phyloP scores from a whole-genome alignment of 2,329 filamentous ascomycete genomes.

The Trichophyton mentagrophytes region DNA sequence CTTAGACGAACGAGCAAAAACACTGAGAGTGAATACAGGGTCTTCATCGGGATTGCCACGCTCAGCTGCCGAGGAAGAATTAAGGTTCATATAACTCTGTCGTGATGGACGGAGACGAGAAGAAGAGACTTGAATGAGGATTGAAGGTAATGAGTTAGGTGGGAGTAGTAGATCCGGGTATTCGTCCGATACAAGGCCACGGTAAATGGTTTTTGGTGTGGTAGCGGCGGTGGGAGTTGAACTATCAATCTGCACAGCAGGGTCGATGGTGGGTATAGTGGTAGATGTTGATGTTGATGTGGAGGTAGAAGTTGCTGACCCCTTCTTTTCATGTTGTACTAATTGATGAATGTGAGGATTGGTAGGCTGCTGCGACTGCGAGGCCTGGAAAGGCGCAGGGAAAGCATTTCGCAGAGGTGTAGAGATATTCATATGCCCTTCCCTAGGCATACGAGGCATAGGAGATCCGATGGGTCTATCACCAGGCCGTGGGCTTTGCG shows the following conservation, averaged over 20 bases:
- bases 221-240: slow-evolving; percentile 13
- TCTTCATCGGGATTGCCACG: slow-evolving; percentile 54
- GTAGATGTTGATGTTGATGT: slow-evolving; percentile 8
- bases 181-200: slow-evolving; percentile 69
- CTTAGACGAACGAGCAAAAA: slow-evolving; percentile 58
- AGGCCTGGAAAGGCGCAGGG: slow-evolving; percentile 50
- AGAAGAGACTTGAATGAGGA: slow-evolving; percentile 77
- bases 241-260: slow-evolving; percentile 23
- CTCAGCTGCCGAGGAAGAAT: slow-evolving; percentile 31
- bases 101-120: slow-evolving; percentile 89
- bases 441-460: slow-evolving; percentile 44
- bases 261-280: slow-evolving; percentile 27
- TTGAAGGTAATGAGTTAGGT: slow-evolving; percentile 75
- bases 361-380: slow-evolving; percentile 51
- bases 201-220: slow-evolving; percentile 43
- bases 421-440: slow-evolving; percentile 42
- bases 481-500: slow-evolving; percentile 47
- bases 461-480: slow-evolving; percentile 49
- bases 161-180: slow-evolving; percentile 75
- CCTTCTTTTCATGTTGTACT: slow-evolving; percentile 19
- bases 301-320: not conserved
- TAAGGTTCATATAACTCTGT: slow-evolving; percentile 66
- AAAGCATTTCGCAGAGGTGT: slow-evolving; percentile 49
- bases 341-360: not conserved
- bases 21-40: slow-evolving; percentile 80